Percentiles rank a stretch among this genome's conserved stretches.
Conservation (phyloP, 306 rosid genomes). For the Cyclanthera cordifolia region DNA sequence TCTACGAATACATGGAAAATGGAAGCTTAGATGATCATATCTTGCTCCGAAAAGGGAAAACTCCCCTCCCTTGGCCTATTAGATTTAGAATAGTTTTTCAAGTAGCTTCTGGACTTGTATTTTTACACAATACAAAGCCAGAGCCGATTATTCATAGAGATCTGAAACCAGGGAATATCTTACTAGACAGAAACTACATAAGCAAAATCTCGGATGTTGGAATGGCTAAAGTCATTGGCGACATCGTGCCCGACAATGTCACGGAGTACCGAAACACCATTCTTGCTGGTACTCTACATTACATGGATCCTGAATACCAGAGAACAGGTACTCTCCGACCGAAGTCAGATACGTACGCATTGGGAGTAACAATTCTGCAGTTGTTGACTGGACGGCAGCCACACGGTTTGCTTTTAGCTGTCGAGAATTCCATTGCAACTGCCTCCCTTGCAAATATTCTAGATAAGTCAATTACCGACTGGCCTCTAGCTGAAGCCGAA, state of each 20-base stretch:
- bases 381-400: slow-evolving; percentile 58
- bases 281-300: slow-evolving; percentile 77
- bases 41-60: slow-evolving; percentile 31
- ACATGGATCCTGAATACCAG: slow-evolving; percentile 97
- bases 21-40: slow-evolving; percentile 77
- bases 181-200: slow-evolving; percentile 62
- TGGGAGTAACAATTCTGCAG: slow-evolving; percentile 70
- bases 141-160: slow-evolving; percentile 87
- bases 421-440: slow-evolving; percentile 55
- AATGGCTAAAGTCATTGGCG: slow-evolving; percentile 63
- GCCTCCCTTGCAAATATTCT: slow-evolving; percentile 41
- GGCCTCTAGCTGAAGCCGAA: slow-evolving; percentile 69
- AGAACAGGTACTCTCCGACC: slow-evolving; percentile 88
- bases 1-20: slow-evolving; percentile 81
- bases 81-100: slow-evolving; percentile 61
- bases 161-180: slow-evolving; percentile 82
- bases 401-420: slow-evolving; percentile 36
- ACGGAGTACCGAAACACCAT: slow-evolving; percentile 78
- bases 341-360: slow-evolving; percentile 83
- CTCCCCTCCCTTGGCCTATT: slow-evolving; percentile 68
- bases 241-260: slow-evolving; percentile 62
- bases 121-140: slow-evolving; percentile 72
- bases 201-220: slow-evolving; percentile 91
- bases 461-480: slow-evolving; percentile 62
- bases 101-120: slow-evolving; percentile 80